A percentile compares a stretch with the other conserved stretches of the same genome.
These are phyloP conservation scores for Paraphoma chrysanthemicola DNA, from an alignment of 2,329 filamentous ascomycete genomes.

Conservation along the genomic window DNA sequence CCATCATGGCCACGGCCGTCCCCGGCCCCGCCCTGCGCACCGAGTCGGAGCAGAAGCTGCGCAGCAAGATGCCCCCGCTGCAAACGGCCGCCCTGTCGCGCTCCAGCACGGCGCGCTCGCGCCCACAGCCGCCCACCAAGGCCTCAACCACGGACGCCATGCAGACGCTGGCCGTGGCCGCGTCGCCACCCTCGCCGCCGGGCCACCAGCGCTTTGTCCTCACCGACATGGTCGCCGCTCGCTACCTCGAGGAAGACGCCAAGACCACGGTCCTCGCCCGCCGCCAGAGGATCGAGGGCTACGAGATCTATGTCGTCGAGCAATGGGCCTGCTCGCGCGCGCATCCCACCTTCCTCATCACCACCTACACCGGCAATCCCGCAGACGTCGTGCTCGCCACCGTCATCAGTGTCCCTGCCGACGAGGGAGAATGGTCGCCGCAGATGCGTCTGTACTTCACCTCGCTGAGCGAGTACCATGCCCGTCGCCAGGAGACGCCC, in stretches of 20 bases:
- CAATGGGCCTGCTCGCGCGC: conserved; percentile 95
- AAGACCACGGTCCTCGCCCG: conserved; percentile 77
- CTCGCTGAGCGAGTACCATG: conserved; percentile 84
- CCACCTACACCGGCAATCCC: conserved; percentile 88
- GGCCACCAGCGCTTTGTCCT: conserved; percentile 67
- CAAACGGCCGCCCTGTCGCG: conserved; percentile 30
- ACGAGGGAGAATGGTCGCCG: conserved; percentile 81
- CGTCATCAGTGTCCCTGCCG: conserved; percentile 80
- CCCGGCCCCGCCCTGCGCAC: conserved; percentile 22
- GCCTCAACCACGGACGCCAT: conserved; percentile 19
- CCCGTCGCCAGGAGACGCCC: conserved; percentile 79
- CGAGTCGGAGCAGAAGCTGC: conserved; percentile 37
- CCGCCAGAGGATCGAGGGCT: conserved; percentile 74
- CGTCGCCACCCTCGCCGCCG: conserved; percentile 33
- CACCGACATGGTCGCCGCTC: conserved; percentile 70
- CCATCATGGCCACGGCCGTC: conserved; percentile 29
- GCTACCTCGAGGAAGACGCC: conserved; percentile 82
- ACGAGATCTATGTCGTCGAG: conserved; percentile 93
- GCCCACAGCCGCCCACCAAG: conserved; percentile 14
- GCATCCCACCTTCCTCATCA: conserved; percentile 89
- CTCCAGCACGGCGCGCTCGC: conserved; percentile 21
- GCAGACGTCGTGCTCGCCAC: conserved; percentile 79
- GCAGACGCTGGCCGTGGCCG: conserved; percentile 13
- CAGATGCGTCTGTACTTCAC: conserved; percentile 84
- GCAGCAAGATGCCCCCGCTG: conserved; percentile 31